phyloP scores from a whole-genome alignment of 441 rosid genomes.

The Populus hybrid region DNA sequence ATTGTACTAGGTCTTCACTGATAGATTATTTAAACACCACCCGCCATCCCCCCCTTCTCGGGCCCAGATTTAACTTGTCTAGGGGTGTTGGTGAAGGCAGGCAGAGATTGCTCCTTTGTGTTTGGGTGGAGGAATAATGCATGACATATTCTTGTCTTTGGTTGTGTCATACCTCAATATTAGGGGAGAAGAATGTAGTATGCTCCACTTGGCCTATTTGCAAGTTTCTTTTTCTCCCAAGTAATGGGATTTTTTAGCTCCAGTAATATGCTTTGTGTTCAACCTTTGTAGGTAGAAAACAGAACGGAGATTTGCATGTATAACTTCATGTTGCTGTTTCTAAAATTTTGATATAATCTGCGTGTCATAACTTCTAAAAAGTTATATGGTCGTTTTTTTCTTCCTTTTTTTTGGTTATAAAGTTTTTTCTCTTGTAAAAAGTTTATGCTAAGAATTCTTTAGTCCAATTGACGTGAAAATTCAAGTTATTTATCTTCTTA shows the following conservation, averaged over 20 bases:
- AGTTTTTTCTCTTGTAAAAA: neutral
- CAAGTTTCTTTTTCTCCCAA: neutral
- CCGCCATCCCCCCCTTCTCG: neutral
- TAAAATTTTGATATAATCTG: too few species aligned
- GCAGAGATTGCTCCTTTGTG: neutral
- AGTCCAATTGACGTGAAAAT: neutral
- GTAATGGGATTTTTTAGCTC: neutral
- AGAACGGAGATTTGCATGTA: neutral
- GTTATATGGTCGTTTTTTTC: too few species aligned
- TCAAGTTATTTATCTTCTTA: neutral
- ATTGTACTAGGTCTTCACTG: neutral
- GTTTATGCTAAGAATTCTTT: neutral
- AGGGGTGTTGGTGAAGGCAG: neutral
- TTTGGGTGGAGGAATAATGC: neutral
- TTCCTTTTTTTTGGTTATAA: too few species aligned
- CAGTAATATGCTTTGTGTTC: neutral
- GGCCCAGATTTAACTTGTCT: neutral
- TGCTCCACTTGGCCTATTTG: neutral
- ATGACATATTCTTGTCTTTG: neutral
- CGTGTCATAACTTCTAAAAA: too few species aligned
- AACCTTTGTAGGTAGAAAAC: neutral
- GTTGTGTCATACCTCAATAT: conserved; percentile 2
- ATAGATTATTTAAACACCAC: neutral
- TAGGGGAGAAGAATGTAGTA: neutral
- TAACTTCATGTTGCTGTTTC: neutral